Percentiles rank a stretch among this genome's conserved stretches.
These are phyloP conservation scores for Trematosphaeria pertusa DNA, from an alignment of 2,329 filamentous ascomycete species.

Conservation along the genomic window DNA sequence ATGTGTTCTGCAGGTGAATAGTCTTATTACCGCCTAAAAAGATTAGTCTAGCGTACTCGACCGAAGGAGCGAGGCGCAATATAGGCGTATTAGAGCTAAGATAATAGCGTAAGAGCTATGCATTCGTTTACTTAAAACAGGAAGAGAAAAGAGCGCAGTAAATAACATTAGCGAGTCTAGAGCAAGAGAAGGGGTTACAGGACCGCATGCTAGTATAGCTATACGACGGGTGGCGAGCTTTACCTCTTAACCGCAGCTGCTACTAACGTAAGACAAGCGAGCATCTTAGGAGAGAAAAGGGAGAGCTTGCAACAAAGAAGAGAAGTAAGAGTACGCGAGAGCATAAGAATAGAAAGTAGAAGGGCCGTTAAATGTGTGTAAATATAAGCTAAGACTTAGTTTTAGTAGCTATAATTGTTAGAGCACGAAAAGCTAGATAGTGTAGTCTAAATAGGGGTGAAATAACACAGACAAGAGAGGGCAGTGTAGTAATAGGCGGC, in stretches of 20 bases:
- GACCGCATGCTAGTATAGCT: constrained; percentile 7
- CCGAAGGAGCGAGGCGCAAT: constrained; percentile 2
- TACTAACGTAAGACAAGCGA: constrained; percentile 1
- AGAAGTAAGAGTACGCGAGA: constrained; percentile 12
- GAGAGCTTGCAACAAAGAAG: constrained; percentile 10
- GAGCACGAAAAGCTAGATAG: constrained; percentile 7
- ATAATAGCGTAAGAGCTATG: constrained; percentile 12
- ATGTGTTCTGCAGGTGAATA: constrained; percentile 7
- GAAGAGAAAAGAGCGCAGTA: constrained; percentile 8
- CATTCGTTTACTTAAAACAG: constrained; percentile 10
- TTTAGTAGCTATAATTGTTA: constrained; percentile 7
- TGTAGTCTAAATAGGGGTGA: constrained; percentile 11
- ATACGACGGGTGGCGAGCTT: constrained; percentile 5
- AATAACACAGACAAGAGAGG: constrained; percentile 12
- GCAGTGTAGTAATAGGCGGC: constrained; percentile 6
- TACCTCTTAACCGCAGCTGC: constrained; percentile 4
- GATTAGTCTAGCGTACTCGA: constrained; percentile 11
- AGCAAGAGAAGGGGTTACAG: constrained; percentile 8
- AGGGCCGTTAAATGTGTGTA: constrained; percentile 8
- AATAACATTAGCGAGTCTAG: constrained; percentile 8
- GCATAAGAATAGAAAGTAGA: constrained; percentile 10
- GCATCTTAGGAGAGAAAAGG: constrained; percentile 12
- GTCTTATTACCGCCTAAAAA: constrained; percentile 9
- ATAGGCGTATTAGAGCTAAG: constrained; percentile 8
- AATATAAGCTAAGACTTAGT: constrained; percentile 10